Conservation (phyloP, 345 rosid species). For the Aethionema arabicum region DNA sequence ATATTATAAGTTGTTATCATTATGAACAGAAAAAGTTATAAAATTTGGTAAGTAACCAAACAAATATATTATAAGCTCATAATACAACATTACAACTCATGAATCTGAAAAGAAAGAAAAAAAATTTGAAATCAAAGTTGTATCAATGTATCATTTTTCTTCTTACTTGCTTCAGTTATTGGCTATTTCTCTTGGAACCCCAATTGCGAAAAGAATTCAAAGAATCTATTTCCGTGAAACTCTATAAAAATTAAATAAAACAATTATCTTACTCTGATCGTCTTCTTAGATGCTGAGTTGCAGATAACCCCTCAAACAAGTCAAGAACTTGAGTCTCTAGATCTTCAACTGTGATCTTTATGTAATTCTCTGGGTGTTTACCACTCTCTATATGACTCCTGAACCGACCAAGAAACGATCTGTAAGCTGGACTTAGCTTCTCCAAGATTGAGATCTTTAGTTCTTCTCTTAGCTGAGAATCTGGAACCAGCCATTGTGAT, state of each 20-base stretch:
- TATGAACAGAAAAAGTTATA: slow-evolving; percentile 11
- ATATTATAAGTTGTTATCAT: slow-evolving; percentile 2
- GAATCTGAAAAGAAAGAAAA: slow-evolving; percentile 12
- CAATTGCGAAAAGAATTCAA: slow-evolving; percentile 34
- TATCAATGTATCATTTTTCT: slow-evolving; percentile 26
- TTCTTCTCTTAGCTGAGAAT: slow-evolving; percentile 87
- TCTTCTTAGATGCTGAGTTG: slow-evolving; percentile 78
- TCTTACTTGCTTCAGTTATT: slow-evolving; percentile 17
- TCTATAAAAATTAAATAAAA: slow-evolving; percentile 36
- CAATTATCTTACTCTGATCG: slow-evolving; percentile 57
- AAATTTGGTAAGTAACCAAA: slow-evolving; percentile 36
- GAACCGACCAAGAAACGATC: slow-evolving; percentile 90
- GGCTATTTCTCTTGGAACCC: slow-evolving; percentile 29
- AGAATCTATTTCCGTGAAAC: slow-evolving; percentile 35
- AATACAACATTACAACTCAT: slow-evolving; percentile 34
- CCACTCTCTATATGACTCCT: slow-evolving; percentile 93
- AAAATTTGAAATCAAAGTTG: slow-evolving; percentile 20
- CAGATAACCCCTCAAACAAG: slow-evolving; percentile 88
- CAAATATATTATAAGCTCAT: slow-evolving; percentile 24
- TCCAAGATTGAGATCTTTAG: slow-evolving; percentile 82
- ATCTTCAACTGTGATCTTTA: slow-evolving; percentile 87
- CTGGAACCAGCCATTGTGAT: slow-evolving; percentile 79
- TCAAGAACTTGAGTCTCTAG: slow-evolving; percentile 84
- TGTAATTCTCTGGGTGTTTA: slow-evolving; percentile 92
- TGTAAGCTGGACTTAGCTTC: slow-evolving; percentile 85